A percentile compares a stretch with the other conserved stretches of the same genome.
phyloP scores from a whole-genome alignment of 352 stramenopile species.

The Phytophthora hybrid region DNA sequence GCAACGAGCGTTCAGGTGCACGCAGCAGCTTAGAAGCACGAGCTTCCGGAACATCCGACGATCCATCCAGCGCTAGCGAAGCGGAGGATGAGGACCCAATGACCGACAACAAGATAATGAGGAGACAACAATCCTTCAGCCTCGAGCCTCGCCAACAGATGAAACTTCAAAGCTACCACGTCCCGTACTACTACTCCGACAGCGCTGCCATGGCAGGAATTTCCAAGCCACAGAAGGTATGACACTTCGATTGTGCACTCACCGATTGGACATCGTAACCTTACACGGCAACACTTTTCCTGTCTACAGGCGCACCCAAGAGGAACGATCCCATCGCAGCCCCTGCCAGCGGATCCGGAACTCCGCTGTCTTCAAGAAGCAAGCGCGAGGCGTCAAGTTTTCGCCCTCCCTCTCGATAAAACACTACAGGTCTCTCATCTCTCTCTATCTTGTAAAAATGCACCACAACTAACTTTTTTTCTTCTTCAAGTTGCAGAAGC shows the following conservation, averaged over 20 bases:
- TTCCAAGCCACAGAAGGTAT: conserved; percentile 28
- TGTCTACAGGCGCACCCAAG: conserved; percentile 44
- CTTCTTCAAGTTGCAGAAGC: conserved; percentile 6
- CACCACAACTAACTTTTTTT: neutral
- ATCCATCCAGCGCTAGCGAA: conserved; percentile 30
- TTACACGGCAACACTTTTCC: neutral
- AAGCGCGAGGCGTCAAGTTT: conserved; percentile 40
- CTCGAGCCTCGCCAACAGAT: conserved; percentile 14
- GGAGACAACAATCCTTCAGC: conserved; percentile 8
- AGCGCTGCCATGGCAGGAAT: neutral
- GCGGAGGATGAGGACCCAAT: conserved; percentile 21
- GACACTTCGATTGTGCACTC: neutral
- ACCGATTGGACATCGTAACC: neutral
- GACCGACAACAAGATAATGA: conserved; percentile 13
- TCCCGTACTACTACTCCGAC: conserved; percentile 41
- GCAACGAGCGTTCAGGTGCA: conserved; percentile 5
- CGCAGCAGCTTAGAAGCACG: conserved; percentile 15
- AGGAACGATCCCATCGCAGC: conserved; percentile 55
- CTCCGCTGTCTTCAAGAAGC: conserved; percentile 61
- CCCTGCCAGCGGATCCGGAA: conserved; percentile 60
- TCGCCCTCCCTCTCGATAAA: conserved; percentile 33
- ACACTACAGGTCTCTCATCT: neutral
- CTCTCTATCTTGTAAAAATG: neutral
- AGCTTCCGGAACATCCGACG: conserved; percentile 17
- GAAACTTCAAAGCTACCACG: conserved; percentile 48